These are phyloP conservation scores for Suhomyces kilbournensis DNA, from an alignment of 805 yeast species.

Conservation along the genomic window DNA sequence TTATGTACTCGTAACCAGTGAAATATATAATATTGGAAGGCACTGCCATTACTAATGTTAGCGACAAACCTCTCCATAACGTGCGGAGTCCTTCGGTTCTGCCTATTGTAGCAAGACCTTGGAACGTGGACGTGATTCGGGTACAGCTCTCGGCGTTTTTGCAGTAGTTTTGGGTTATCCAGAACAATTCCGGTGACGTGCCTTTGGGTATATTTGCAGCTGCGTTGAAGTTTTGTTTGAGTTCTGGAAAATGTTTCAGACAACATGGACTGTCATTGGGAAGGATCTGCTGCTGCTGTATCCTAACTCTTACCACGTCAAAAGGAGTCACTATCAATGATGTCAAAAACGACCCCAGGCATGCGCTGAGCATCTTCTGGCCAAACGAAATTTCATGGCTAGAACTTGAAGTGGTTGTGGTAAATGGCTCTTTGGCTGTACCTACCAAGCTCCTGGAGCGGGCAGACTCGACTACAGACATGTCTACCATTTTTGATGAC, in stretches of 20 bases:
- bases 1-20: slow-evolving; percentile 84
- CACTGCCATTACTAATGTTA: slow-evolving; percentile 82
- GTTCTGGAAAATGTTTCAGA: slow-evolving; percentile 13
- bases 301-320: slow-evolving; percentile 73
- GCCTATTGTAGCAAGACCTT: slow-evolving; percentile 66
- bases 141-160: slow-evolving; percentile 38
- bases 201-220: neutral
- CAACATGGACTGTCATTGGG: slow-evolving; percentile 30
- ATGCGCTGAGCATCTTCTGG: slow-evolving; percentile 76
- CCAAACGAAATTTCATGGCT: slow-evolving; percentile 37
- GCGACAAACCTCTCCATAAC: slow-evolving; percentile 84
- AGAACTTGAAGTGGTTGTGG: no score
- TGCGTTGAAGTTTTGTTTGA: neutral
- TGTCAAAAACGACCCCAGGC: slow-evolving; percentile 70
- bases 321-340: slow-evolving; percentile 76
- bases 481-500: neutral
- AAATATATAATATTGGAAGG: slow-evolving; percentile 94
- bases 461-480: neutral
- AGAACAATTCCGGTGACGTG: slow-evolving; percentile 26
- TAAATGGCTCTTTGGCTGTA: neutral
- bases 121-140: slow-evolving; percentile 64
- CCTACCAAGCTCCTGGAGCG: neutral
- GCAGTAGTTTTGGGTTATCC: slow-evolving; percentile 39
- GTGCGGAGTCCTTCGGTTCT: slow-evolving; percentile 71
- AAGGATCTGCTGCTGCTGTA: slow-evolving; percentile 73